Evolutionary conservation across 2,329 filamentous ascomycete species (phyloP), one percentile per base, ranked within the genome.

Genomic region (Exophiala lecanii-corni): DNA sequence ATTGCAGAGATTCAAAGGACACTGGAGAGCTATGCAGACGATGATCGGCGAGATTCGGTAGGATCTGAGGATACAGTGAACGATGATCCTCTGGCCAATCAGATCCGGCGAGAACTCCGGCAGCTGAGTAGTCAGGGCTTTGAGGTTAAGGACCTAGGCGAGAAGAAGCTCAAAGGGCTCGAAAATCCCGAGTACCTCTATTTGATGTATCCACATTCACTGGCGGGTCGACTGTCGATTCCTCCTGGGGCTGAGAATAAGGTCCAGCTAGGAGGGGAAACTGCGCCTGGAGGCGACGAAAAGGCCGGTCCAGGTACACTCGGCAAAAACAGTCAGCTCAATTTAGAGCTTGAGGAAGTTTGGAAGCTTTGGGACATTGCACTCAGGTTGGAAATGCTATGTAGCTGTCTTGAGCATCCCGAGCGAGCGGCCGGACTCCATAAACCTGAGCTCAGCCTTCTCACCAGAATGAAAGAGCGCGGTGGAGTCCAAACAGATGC

Each of bases 171-270:
- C 43, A 98, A 98, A 68, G 92, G 92, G 20, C 80, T 98, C 9
- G 92, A 98, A 66, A 98, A 98, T 60, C 91, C 92, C 0, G 92
- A 98, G 63, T 84, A 89, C 48, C 84, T 98, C 55, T 97, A 95
- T 67, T 82, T 94, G 45, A 85, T 98, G 62, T 98, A 96, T 62
- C 91, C 92, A 2, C 89, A 95, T 62, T 79, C 84, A 1, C 77
- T 98, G 21, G 81, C 86, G 9, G 88, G 87, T 28, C 84, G 92
- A 31, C 59, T 72, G 40, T 62, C 62, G 4, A 63, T 62, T 12
- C 55, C 63, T 13, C 54, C 54, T 35, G 53, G 54, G 10, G 50
- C 47, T 7, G 52, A 51, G 26, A 46, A 43, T 6, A 45, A 47
- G 13, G 53, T 56, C 5, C 56, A 60, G 36, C 35, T 48, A 19